Conservation (phyloP, 2,329 filamentous ascomycete genomes). For the Catunica adiposa region DNA sequence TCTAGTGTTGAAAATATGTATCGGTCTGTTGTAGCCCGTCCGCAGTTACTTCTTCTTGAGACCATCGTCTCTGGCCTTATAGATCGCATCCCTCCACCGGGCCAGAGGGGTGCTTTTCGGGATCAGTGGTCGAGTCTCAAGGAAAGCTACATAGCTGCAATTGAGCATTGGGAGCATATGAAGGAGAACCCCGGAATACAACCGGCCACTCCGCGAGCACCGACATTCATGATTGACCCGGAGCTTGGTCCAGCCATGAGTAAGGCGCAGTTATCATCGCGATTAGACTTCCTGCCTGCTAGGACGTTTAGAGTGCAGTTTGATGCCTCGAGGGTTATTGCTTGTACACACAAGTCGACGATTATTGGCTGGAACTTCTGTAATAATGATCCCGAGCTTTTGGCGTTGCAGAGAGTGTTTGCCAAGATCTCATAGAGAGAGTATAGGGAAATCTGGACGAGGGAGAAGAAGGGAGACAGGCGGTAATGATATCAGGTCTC, state of each 20-base stretch:
- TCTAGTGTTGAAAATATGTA: no score
- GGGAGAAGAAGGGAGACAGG: no score
- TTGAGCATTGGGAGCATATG: not conserved
- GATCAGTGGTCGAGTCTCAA: not conserved
- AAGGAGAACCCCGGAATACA: not conserved
- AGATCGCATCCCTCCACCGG: no score
- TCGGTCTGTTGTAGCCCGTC: no score
- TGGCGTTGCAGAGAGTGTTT: conserved; percentile 66
- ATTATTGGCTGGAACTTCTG: conserved; percentile 99
- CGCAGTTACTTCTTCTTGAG: no score
- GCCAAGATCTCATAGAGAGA: conserved; percentile 37
- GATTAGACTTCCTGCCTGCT: conserved; percentile 30
- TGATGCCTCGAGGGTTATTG: conserved; percentile 81
- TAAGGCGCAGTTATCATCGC: conserved; percentile 6
- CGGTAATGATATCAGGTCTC: no score
- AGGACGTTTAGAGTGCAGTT: conserved; percentile 95
- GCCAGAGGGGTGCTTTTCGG: not conserved
- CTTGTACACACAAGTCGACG: conserved; percentile 76
- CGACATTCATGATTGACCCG: conserved; percentile 4
- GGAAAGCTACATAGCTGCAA: not conserved
- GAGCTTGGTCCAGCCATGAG: conserved; percentile 6
- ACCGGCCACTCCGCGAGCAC: no score
- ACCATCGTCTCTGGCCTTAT: no score
- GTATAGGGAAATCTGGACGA: no score
- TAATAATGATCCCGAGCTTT: conserved; percentile 63